phyloP scores from a whole-genome alignment of 106 monocot genomes.

The Posidonia australis region DNA sequence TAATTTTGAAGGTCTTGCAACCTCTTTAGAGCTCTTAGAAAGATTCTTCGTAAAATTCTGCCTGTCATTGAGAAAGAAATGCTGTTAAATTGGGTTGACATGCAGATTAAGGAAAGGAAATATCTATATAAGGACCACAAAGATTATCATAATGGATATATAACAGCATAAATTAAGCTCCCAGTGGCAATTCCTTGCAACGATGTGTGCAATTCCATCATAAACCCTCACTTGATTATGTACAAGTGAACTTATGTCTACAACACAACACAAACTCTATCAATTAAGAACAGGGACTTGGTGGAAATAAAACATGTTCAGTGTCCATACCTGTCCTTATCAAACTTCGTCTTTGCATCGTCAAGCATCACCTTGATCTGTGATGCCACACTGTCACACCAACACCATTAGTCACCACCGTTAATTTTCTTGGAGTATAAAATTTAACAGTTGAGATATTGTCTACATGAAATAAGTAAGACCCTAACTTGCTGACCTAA shows the following conservation, averaged over 20 bases:
- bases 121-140: neutral
- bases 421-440: neutral
- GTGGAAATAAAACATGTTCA: neutral
- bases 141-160: no score
- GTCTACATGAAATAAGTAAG: no score
- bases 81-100: neutral
- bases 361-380: conserved; percentile 18
- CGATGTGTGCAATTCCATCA: no score
- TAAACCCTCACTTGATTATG: no score
- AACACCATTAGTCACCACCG: neutral
- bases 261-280: neutral
- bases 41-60: conserved; percentile 9
- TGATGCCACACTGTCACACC: conserved; percentile 16
- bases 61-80: conserved; percentile 11
- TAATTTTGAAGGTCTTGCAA: neutral
- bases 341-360: conserved; percentile 20
- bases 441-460: no score
- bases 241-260: no score
- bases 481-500: no score
- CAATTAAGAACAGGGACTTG: neutral
- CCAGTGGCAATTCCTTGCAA: neutral
- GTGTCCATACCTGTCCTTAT: conserved; percentile 19
- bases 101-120: neutral
- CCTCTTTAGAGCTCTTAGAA: conserved; percentile 24
- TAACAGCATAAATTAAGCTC: neutral